These are phyloP conservation scores for Chaetomidium leptoderma DNA, from an alignment of 495 filamentous ascomycete genomes.

Conservation along the genomic window DNA sequence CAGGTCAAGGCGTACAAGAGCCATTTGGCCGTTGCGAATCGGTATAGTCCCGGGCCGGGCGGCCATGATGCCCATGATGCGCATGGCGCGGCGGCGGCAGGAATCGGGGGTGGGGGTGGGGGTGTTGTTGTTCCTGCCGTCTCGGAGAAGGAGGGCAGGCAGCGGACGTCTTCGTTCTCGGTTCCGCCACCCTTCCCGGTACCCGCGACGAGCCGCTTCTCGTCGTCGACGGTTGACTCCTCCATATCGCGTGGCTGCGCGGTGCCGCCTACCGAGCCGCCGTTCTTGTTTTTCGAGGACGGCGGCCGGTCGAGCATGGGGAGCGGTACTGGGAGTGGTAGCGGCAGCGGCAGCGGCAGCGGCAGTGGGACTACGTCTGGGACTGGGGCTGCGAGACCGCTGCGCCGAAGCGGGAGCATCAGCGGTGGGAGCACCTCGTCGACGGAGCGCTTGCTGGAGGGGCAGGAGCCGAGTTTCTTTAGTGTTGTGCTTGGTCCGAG, in stretches of 20 bases:
- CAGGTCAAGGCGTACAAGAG: conserved; percentile 58
- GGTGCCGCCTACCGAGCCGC: conserved; percentile 34
- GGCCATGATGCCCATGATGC: too few species aligned
- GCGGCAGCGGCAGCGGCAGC: conserved; percentile 19
- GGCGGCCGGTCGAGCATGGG: conserved; percentile 17
- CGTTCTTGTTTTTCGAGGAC: conserved; percentile 30
- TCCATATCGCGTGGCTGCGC: conserved; percentile 30
- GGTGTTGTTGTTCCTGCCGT: neutral
- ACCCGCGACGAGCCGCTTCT: conserved; percentile 7
- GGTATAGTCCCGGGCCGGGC: conserved; percentile 27
- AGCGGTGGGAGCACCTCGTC: conserved; percentile 36
- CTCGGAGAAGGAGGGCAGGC: too few species aligned
- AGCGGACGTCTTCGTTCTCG: neutral
- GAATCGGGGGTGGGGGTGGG: neutral
- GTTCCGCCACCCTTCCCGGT: neutral
- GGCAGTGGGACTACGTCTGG: conserved; percentile 24
- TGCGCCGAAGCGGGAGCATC: conserved; percentile 24
- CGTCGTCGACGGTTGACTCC: conserved; percentile 28
- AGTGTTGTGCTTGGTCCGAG: conserved; percentile 68
- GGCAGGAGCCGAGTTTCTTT: conserved; percentile 68
- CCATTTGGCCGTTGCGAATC: conserved; percentile 55
- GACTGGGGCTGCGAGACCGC: neutral
- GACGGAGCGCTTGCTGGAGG: conserved; percentile 55
- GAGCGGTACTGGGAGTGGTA: conserved; percentile 15
- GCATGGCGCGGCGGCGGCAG: too few species aligned